Base-by-base conservation (phyloP, 306 rosid species). In the Vigna angularis region DNA sequence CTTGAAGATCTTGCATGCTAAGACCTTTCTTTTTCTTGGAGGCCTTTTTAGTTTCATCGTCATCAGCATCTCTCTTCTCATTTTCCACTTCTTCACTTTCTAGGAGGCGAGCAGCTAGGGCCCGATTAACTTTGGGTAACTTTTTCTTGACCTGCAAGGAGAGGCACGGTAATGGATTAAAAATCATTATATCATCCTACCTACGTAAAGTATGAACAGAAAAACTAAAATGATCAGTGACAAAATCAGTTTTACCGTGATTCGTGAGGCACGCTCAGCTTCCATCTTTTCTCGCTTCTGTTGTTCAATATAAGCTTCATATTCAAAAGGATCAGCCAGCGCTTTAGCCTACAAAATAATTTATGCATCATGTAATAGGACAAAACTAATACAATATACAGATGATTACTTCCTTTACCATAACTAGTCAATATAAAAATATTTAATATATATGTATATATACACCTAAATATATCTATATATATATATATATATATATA, bases 91-190 rank as follows among this genome's bases (percentile, higher is more conserved):
- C 95, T 82, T 89, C 98, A 51, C 56, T 66, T 71, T 87, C 89
- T 22, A 88, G 81, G 62, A 94, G 88, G 69, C 86, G 91, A 71
- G 85, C 84, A 53, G 97, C 98, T 45, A 90, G 88, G 30, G 45
- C 62, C 76, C 90, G 87, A 73, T 95, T 95, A 64, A 92, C 90
- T 77, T 89, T 90, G 77, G 98, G 98, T 69, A 95, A 67, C 83
- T 88, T 92, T 83, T 78, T 90, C 86, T 80, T 89, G 36, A 89
- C 82, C 98, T 95, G 88, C 82, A 88, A 57, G 67, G 81, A 72
- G 65, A 75, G 75, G 85, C 74, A 69, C 40, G 20, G 30, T 38
- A 76, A 68, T 50, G 40, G 59, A 81, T 81, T 73, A 70, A 17
- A 73, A 59, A 81, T 57, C 78, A 61, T 7, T 55, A 24, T 36